A percentile compares a stretch with the other conserved stretches of the same genome.
Conservation (phyloP, 805 yeast genomes). For the Starmera dryadoides region DNA sequence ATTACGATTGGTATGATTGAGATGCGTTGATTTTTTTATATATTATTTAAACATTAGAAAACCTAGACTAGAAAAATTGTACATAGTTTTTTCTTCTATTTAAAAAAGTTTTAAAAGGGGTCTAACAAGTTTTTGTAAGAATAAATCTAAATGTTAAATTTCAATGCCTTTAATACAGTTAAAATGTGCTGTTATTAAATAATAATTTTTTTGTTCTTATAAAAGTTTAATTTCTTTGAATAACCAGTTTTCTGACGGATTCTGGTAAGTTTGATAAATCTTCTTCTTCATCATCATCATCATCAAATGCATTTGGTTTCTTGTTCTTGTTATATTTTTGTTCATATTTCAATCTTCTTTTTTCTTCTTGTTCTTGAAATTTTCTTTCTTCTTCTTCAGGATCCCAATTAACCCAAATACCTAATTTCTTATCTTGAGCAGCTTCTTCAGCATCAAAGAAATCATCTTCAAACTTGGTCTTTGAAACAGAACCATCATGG, state of each 20-base stretch:
- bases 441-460: constrained; percentile 53
- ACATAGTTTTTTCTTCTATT: too few species aligned
- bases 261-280: constrained; percentile 20
- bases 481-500: constrained; percentile 58
- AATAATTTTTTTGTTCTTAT: too few species aligned
- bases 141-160: too few species aligned
- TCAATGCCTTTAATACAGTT: too few species aligned
- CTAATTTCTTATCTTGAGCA: constrained; percentile 49
- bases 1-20: too few species aligned
- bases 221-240: constrained; percentile 2
- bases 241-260: constrained; percentile 19
- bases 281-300: constrained; percentile 15
- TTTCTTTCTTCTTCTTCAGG: constrained; percentile 31
- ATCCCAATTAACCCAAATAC: constrained; percentile 62
- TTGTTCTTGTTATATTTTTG: constrained; percentile 14
- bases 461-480: constrained; percentile 46
- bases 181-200: too few species aligned
- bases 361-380: constrained; percentile 14
- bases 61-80: too few species aligned
- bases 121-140: too few species aligned
- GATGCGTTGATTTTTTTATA: too few species aligned
- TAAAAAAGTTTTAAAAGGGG: too few species aligned
- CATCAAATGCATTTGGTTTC: constrained; percentile 17
- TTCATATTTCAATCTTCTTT: constrained; percentile 18
- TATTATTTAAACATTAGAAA: too few species aligned